Base-by-base conservation (phyloP, 192 early-diverging fungal genomes). In the Podila epicladia region DNA sequence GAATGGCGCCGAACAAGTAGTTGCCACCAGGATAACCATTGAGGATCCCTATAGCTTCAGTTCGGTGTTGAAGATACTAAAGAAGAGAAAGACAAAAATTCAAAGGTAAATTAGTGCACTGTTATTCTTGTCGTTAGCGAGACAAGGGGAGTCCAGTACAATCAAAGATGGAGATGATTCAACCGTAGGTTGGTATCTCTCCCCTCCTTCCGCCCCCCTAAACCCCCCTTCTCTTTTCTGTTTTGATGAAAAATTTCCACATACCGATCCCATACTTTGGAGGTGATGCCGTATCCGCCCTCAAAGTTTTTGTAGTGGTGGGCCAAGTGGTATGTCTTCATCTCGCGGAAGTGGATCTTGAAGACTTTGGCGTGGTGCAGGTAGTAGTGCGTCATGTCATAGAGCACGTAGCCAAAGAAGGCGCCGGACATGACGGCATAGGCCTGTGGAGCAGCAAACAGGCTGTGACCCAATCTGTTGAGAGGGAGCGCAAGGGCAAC, bases 231-330 rank as follows among this genome's bases (percentile, higher is more conserved):
- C 17, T 45, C 13, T 45, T 45, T 45, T 45, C 41, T 45, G 11
- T 17, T 45, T 45, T 45, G 11, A 15, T 45, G 22, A 55, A 11
- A 55, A 0, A 9, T 20, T 5, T 55, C 2, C 53, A 65, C 64
- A 28, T 79, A 79, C 76, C 49, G 57, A 83, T 97, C 96, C 96
- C 96, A 97, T 51, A 96, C 70, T 82, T 95, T 95, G 78, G 91
- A 92, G 49, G 96, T 96, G 69, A 97, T 96, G 35, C 96, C 96
- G 74, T 92, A 97, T 28, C 95, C 95, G 13, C 87, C 83, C 76
- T 95, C 92, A 65, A 89, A 93, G 82, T 97, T 89, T 83, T 94
- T 94, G 86, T 98, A 98, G 82, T 98, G 97, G 79, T 98, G 97
- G 59, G 94, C 94, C 64, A 98, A 82, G 64, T 98, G 97, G 73